phyloP scores from a whole-genome alignment of 2,329 filamentous ascomycete genomes.

The Pseudopithomyces chartarum region DNA sequence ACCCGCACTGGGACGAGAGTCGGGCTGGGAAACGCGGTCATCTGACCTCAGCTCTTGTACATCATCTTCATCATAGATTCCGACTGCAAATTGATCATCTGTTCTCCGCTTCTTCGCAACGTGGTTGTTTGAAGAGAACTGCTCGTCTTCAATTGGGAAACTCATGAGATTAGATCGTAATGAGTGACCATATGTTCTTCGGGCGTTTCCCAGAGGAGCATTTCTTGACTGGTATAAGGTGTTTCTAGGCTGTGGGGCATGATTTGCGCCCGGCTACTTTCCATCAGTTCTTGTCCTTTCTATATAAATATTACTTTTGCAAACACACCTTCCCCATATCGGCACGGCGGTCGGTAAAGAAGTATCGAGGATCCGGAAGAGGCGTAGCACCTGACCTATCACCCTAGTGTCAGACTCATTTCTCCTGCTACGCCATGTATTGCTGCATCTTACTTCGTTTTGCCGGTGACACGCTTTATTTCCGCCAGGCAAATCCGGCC shows the following conservation, averaged over 20 bases:
- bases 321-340: constrained; percentile 13
- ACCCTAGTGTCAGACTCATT: constrained; percentile 13
- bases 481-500: constrained; percentile 7
- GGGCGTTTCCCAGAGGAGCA: neutral
- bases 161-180: neutral
- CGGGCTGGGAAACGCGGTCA: constrained; percentile 7
- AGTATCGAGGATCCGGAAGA: constrained; percentile 16
- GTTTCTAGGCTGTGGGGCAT: constrained; percentile 18
- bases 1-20: constrained; percentile 18
- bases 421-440: neutral
- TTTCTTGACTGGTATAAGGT: constrained; percentile 14
- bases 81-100: neutral
- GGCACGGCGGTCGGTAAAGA: neutral
- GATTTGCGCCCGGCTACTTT: constrained; percentile 15
- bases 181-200: constrained; percentile 19
- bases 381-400: constrained; percentile 25
- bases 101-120: neutral
- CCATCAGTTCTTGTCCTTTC: neutral
- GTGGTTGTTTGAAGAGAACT: neutral
- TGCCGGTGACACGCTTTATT: constrained; percentile 21
- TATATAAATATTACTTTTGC: neutral
- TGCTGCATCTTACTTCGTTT: constrained; percentile 17
- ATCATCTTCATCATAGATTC: neutral
- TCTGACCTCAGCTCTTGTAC: neutral
- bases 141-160: neutral